Conservation (phyloP, 169 alveolate genomes). For the Cryptosporidium felis region DNA sequence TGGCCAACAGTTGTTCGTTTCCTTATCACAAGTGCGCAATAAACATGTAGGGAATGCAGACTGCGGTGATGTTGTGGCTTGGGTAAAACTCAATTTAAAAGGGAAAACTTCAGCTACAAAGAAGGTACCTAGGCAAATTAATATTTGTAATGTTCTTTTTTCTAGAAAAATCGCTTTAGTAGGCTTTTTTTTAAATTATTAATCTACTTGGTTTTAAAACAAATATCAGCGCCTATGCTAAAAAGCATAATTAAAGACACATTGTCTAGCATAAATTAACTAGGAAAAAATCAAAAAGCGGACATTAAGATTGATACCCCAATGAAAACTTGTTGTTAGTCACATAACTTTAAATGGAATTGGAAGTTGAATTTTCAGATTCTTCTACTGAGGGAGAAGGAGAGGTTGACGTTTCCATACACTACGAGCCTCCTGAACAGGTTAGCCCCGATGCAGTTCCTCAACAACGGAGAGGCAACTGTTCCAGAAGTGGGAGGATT, state of each 20-base stretch:
- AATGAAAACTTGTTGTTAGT: not conserved
- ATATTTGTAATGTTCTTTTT: too few species aligned
- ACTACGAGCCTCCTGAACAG: not conserved
- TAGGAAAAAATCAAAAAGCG: not conserved
- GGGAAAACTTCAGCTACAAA: too few species aligned
- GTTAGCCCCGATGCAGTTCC: not conserved
- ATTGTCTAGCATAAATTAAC: conserved; percentile 20
- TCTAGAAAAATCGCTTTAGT: too few species aligned
- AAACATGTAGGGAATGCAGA: too few species aligned
- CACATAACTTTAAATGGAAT: conserved; percentile 12
- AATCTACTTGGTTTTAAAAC: too few species aligned
- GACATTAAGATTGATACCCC: not conserved
- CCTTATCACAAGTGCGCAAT: too few species aligned
- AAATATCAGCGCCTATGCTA: conserved; percentile 70
- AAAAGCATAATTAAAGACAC: conserved; percentile 1
- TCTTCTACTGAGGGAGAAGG: conserved; percentile 66
- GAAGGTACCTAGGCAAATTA: too few species aligned
- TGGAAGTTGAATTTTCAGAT: conserved; percentile 71
- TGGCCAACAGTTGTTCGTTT: too few species aligned
- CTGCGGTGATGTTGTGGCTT: too few species aligned
- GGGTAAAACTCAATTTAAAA: too few species aligned
- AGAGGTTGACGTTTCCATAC: not conserved
- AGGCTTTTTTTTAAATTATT: too few species aligned
- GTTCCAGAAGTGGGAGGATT: conserved; percentile 66
- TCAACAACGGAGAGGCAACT: not conserved